Percentiles rank a stretch among this genome's conserved stretches.
Evolutionary conservation across 2,329 filamentous ascomycete species (phyloP).

Genomic region (Cytospora piceae): DNA sequence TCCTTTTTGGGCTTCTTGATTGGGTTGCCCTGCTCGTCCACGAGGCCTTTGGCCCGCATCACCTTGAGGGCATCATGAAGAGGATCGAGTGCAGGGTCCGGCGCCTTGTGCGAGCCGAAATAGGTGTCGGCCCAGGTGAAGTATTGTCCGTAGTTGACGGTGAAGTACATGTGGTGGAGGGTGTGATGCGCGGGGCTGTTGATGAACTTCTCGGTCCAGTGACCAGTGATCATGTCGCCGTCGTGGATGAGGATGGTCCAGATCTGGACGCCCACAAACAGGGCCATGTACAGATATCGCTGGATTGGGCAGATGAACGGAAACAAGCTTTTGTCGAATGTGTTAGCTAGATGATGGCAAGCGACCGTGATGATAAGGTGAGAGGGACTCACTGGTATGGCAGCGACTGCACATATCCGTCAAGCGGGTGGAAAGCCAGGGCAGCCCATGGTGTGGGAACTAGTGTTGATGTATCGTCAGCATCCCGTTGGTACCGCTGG

Average conservation of each 20-base stretch:
- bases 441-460: conserved; percentile 53
- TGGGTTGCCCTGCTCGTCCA: conserved; percentile 48
- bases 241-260: conserved; percentile 56
- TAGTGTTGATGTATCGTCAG: conserved; percentile 29
- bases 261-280: conserved; percentile 50
- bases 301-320: conserved; percentile 51
- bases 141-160: conserved; percentile 54
- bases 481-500: conserved; percentile 9
- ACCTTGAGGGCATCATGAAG: conserved; percentile 49
- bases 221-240: conserved; percentile 52
- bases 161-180: conserved; percentile 55
- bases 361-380: neutral
- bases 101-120: conserved; percentile 49
- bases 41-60: conserved; percentile 49
- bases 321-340: conserved; percentile 41
- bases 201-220: conserved; percentile 51
- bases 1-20: conserved; percentile 41
- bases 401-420: conserved; percentile 50
- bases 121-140: conserved; percentile 52
- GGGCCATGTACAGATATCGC: conserved; percentile 48
- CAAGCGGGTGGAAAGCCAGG: conserved; percentile 52
- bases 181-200: conserved; percentile 54
- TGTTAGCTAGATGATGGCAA: conserved; percentile 24
- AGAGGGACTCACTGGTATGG: conserved; percentile 49
- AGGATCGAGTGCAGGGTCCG: conserved; percentile 48